Percentiles rank a stretch among this genome's conserved stretches.
Evolutionary conservation across 2,329 filamentous ascomycete genomes (phyloP).

Genomic region (Xylariomycetidae sp.): DNA sequence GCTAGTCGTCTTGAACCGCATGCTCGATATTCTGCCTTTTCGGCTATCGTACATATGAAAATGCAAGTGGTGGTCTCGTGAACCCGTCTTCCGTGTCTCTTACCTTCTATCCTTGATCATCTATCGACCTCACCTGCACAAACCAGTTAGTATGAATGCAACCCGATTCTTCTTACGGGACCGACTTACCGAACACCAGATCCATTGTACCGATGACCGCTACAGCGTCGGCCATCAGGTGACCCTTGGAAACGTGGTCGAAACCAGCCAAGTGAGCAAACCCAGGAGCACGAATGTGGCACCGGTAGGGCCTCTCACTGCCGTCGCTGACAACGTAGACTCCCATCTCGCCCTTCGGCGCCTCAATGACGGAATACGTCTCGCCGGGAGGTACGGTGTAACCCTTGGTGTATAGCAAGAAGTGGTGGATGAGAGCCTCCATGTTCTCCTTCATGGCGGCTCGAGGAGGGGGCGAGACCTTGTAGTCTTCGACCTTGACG

Average conservation of each 20-base stretch:
- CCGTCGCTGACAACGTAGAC: slow-evolving; percentile 95
- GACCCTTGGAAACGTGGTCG: slow-evolving; percentile 86
- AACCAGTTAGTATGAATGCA: slow-evolving; percentile 28
- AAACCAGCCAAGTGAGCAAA: slow-evolving; percentile 94
- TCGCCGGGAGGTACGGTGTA: slow-evolving; percentile 95
- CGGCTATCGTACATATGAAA: slow-evolving; percentile 25
- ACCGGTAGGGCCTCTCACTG: slow-evolving; percentile 91
- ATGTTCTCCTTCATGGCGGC: slow-evolving; percentile 99
- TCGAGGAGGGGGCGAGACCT: slow-evolving; percentile 91
- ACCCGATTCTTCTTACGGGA: background rate
- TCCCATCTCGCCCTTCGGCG: slow-evolving; percentile 99
- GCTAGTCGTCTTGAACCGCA: too few relatives aligned
- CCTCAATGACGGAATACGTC: slow-evolving; percentile 96
- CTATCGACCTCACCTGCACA: slow-evolving; percentile 55
- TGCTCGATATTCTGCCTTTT: slow-evolving; percentile 9
- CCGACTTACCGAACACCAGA: slow-evolving; percentile 72
- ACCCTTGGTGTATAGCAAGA: slow-evolving; percentile 97
- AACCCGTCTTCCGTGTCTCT: slow-evolving; percentile 4
- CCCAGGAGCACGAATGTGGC: slow-evolving; percentile 93
- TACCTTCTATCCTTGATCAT: slow-evolving; percentile 29
- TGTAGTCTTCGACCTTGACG: slow-evolving; percentile 96
- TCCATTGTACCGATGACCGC: slow-evolving; percentile 91
- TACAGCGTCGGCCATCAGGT: slow-evolving; percentile 91
- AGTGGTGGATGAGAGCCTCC: slow-evolving; percentile 99
- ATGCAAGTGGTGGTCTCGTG: slow-evolving; percentile 13